Conservation (phyloP, 2,329 filamentous ascomycete genomes). For the Colletotrichum sp. region DNA sequence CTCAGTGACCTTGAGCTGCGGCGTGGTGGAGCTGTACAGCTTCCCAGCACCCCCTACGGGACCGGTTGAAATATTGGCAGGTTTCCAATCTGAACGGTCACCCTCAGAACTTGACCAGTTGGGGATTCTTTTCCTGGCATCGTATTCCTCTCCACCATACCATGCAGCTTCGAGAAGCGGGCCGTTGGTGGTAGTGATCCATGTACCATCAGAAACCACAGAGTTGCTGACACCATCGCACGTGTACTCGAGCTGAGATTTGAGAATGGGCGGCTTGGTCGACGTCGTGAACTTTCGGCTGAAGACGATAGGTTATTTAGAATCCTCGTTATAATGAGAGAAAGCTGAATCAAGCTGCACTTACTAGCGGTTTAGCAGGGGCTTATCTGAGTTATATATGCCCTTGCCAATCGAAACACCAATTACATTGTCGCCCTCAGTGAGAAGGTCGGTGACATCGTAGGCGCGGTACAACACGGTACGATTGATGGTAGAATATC, state of each 20-base stretch:
- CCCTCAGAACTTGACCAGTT: not conserved
- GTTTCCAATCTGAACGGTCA: not conserved
- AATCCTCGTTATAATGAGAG: not conserved
- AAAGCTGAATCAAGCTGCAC: not conserved
- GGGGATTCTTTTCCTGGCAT: constrained; percentile 1
- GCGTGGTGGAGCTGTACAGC: constrained; percentile 2
- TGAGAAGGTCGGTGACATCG: not conserved
- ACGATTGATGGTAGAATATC: constrained; percentile 1
- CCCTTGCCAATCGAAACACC: constrained; percentile 15
- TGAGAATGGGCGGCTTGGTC: constrained; percentile 2
- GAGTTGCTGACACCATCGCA: not conserved
- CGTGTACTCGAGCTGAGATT: constrained; percentile 18
- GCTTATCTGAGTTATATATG: constrained; percentile 9
- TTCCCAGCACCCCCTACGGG: not conserved
- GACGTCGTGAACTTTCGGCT: constrained; percentile 10
- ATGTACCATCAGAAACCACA: not conserved
- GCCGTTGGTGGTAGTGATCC: constrained; percentile 10
- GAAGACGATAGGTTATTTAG: not conserved
- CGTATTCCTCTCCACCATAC: constrained; percentile 19
- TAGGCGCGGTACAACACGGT: constrained; percentile 18
- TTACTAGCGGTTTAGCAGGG: constrained; percentile 6
- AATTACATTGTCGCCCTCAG: constrained; percentile 10
- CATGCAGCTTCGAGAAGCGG: constrained; percentile 12
- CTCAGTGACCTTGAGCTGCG: constrained; percentile 8
- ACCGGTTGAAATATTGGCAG: not conserved